Conservation (phyloP, 2,329 filamentous ascomycete genomes). For the Lachnellula occidentalis region DNA sequence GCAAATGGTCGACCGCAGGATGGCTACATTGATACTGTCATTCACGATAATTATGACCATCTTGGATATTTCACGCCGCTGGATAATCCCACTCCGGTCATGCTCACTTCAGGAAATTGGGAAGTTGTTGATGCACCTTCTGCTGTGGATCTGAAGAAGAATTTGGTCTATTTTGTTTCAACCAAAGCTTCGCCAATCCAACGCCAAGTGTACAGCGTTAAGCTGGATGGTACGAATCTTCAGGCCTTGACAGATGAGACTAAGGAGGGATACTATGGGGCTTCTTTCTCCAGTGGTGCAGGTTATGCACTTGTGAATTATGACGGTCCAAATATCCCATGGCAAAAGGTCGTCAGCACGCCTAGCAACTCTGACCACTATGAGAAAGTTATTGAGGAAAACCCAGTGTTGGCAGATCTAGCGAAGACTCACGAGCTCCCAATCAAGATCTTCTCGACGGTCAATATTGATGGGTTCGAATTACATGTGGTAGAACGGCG, state of each 20-base stretch:
- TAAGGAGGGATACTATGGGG: conserved; percentile 70
- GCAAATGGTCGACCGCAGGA: conserved; percentile 69
- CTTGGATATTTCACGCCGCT: conserved; percentile 89
- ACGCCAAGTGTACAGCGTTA: conserved; percentile 86
- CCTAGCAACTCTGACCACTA: conserved; percentile 61
- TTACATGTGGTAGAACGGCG: conserved; percentile 75
- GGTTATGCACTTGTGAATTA: conserved; percentile 84
- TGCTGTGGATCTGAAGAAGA: conserved; percentile 76
- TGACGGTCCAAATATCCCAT: conserved; percentile 77
- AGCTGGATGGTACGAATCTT: conserved; percentile 71
- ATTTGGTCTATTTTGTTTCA: conserved; percentile 84
- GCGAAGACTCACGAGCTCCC: conserved; percentile 77
- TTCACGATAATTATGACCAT: conserved; percentile 83
- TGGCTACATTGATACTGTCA: conserved; percentile 88
- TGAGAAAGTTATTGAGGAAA: conserved; percentile 71
- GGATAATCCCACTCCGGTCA: conserved; percentile 72
- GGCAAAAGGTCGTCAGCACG: conserved; percentile 85
- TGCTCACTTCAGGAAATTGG: conserved; percentile 86
- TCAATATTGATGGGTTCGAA: conserved; percentile 75
- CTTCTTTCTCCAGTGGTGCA: conserved; percentile 77
- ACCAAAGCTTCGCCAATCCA: conserved; percentile 86
- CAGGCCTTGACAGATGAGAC: conserved; percentile 68
- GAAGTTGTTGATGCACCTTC: conserved; percentile 85
- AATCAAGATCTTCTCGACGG: conserved; percentile 72
- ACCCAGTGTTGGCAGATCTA: conserved; percentile 61